Conservation (phyloP, 106 monocot genomes). For the Posidonia australis region DNA sequence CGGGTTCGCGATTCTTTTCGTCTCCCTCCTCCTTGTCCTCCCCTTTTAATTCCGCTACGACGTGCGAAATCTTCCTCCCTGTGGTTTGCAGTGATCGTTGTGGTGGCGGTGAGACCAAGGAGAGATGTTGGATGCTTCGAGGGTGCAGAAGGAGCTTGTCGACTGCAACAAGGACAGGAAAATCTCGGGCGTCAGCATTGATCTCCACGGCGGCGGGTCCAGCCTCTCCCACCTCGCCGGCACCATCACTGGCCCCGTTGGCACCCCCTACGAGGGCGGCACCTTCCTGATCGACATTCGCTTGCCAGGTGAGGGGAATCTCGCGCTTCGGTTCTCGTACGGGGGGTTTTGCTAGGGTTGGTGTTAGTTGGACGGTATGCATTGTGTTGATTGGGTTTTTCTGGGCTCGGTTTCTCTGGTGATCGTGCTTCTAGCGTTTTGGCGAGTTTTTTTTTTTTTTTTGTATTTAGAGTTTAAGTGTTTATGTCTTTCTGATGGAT, state of each 20-base stretch:
- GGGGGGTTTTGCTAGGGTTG: not conserved
- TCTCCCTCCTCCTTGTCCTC: not conserved
- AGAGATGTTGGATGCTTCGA: constrained; percentile 75
- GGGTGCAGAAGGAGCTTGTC: constrained; percentile 86
- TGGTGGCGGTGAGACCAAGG: not conserved
- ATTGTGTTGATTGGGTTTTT: not conserved
- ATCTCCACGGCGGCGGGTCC: constrained; percentile 29
- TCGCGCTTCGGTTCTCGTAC: not conserved
- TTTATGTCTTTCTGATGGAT: too few species aligned
- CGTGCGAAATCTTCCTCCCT: not conserved
- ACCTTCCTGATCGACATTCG: constrained; percentile 81
- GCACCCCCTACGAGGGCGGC: constrained; percentile 90
- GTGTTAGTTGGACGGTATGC: too few species aligned
- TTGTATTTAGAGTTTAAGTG: too few species aligned
- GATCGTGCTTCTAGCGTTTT: not conserved
- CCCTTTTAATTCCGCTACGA: not conserved
- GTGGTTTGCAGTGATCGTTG: not conserved
- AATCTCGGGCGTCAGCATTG: constrained; percentile 69
- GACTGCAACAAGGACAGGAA: constrained; percentile 66
- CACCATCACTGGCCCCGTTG: constrained; percentile 71
- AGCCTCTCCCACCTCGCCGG: constrained; percentile 69
- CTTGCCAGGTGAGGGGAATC: constrained; percentile 33
- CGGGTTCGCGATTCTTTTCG: not conserved
- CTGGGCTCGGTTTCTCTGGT: not conserved
- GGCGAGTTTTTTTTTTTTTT: too few species aligned